Percentiles rank a stretch among this genome's conserved stretches.
phyloP scores from a whole-genome alignment of 305 asterid genomes.

The Ajuga reptans region DNA sequence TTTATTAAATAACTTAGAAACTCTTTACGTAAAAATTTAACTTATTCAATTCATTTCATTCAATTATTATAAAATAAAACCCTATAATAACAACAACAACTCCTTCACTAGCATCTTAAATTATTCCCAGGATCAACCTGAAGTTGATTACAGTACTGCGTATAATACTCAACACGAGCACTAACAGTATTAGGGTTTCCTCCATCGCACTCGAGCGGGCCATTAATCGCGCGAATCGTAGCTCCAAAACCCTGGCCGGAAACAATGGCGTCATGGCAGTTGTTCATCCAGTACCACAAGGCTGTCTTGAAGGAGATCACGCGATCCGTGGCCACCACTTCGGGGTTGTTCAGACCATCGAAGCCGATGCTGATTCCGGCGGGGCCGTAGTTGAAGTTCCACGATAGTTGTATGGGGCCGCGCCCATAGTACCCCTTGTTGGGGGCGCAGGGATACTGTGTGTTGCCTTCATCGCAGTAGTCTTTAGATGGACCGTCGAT shows the following conservation, averaged over 20 bases:
- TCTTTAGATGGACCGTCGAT: slow-evolving; percentile 28
- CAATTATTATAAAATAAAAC: too few species aligned
- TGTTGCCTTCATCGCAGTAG: slow-evolving; percentile 32
- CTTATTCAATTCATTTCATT: too few species aligned
- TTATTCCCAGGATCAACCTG: slow-evolving; percentile 33
- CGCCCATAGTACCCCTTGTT: slow-evolving; percentile 33
- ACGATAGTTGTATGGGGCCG: slow-evolving; percentile 38
- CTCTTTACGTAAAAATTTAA: too few species aligned
- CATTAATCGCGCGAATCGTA: slow-evolving; percentile 38
- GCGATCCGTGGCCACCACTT: slow-evolving; percentile 28
- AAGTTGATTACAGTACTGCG: slow-evolving; percentile 27
- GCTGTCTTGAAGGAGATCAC: slow-evolving; percentile 33
- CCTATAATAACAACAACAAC: too few species aligned
- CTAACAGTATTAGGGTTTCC: slow-evolving; percentile 25
- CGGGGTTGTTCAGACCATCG: slow-evolving; percentile 36
- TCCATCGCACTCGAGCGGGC: slow-evolving; percentile 34
- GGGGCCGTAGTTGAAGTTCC: slow-evolving; percentile 45
- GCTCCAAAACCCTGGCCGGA: slow-evolving; percentile 38
- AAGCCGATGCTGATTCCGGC: slow-evolving; percentile 38
- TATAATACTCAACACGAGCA: slow-evolving; percentile 34
- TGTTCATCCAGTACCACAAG: slow-evolving; percentile 40
- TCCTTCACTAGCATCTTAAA: slow-evolving; percentile 21
- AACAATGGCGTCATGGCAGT: slow-evolving; percentile 27
- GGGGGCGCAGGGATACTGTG: slow-evolving; percentile 33
- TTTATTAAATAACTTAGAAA: too few species aligned